Evolutionary conservation across 441 rosid species (phyloP), one percentile per base, ranked within the genome.

Genomic region (Gossypium aridum): DNA sequence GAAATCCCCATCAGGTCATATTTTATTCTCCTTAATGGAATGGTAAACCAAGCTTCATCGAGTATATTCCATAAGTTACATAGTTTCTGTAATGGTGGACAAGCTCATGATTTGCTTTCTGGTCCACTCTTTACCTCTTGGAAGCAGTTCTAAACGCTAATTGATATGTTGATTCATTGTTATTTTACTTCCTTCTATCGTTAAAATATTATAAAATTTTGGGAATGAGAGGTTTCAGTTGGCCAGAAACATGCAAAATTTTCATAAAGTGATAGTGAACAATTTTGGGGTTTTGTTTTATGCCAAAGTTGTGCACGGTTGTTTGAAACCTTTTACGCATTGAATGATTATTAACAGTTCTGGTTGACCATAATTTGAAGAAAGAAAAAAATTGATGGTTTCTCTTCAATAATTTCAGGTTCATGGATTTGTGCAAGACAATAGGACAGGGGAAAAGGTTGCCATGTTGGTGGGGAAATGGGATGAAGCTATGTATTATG

Each of bases 401-500:
- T 54, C 80, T 47, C 67, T 17, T 31, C 8, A n/a, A 51, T 51
- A 72, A 28, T 43, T 64, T 45, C 81, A 94, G 99, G 98, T 92
- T 79, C 99, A 94, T 73, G 98, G 99, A 64, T 92, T 94, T 83
- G 96, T 94, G 80, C 96, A 91, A 85, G 96, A 94, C 79, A 92
- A 89, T 72, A 89, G 87, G 76, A 94, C 93, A 1, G 98, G 97
- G 73, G 96, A 94, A 88, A 94, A 91, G 87, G 97, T 94, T 25
- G 99, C 97, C 26, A 80, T 92, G 87, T 74, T 94, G 85, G 84
- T 94, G 70, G 97, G 99, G 6, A 94, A 94, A 87, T 94, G 99
- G 98, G 99, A 94, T 72, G 99, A 87, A 78, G 99, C 97, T 23
- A 85, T 94, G 90, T 94, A 94, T 87, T 92, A 90, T 76, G 97